These are phyloP conservation scores for Neopestalotiopsis sp. DNA, from an alignment of 2,329 filamentous ascomycete genomes.

Conservation along the genomic window DNA sequence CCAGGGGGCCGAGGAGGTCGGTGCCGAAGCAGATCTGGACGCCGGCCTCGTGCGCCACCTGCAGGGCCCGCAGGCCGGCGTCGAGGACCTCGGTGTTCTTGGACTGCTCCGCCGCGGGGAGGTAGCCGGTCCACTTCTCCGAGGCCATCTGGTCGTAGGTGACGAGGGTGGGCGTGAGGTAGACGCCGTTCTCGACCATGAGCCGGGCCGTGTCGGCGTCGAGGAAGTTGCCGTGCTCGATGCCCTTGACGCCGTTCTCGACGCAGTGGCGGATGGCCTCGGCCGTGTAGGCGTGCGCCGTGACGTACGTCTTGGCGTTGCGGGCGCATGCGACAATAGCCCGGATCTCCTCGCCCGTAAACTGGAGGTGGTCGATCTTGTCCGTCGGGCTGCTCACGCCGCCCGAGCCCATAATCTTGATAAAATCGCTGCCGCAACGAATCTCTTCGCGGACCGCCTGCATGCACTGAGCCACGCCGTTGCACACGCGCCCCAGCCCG, in stretches of 20 bases:
- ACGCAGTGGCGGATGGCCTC: slow-evolving; percentile 55
- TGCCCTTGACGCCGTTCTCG: slow-evolving; percentile 55
- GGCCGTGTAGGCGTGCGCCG: slow-evolving; percentile 59
- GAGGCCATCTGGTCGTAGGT: slow-evolving; percentile 54
- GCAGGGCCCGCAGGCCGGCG: slow-evolving; percentile 49
- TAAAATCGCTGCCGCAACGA: slow-evolving; percentile 56
- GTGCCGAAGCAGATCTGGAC: slow-evolving; percentile 61
- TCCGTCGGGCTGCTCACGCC: slow-evolving; percentile 59
- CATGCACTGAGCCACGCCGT: slow-evolving; percentile 57
- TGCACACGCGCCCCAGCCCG: slow-evolving; percentile 49
- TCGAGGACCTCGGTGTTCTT: slow-evolving; percentile 56
- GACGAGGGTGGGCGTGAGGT: slow-evolving; percentile 57
- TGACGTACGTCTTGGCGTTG: slow-evolving; percentile 55
- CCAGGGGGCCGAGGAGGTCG: slow-evolving; percentile 57
- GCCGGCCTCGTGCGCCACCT: slow-evolving; percentile 53
- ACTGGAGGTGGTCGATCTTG: slow-evolving; percentile 55
- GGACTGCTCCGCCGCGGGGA: slow-evolving; percentile 44
- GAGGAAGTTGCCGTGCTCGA: slow-evolving; percentile 50
- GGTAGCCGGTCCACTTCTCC: slow-evolving; percentile 44
- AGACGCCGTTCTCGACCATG: slow-evolving; percentile 53
- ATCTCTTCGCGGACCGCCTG: slow-evolving; percentile 56
- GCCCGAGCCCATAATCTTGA: slow-evolving; percentile 63
- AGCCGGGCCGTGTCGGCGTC: slow-evolving; percentile 45
- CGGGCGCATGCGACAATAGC: slow-evolving; percentile 54
- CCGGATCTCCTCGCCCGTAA: slow-evolving; percentile 56